A percentile compares a stretch with the other conserved stretches of the same genome.
Evolutionary conservation across 2,329 filamentous ascomycete genomes (phyloP).

Genomic region (Neurospora crassa): DNA sequence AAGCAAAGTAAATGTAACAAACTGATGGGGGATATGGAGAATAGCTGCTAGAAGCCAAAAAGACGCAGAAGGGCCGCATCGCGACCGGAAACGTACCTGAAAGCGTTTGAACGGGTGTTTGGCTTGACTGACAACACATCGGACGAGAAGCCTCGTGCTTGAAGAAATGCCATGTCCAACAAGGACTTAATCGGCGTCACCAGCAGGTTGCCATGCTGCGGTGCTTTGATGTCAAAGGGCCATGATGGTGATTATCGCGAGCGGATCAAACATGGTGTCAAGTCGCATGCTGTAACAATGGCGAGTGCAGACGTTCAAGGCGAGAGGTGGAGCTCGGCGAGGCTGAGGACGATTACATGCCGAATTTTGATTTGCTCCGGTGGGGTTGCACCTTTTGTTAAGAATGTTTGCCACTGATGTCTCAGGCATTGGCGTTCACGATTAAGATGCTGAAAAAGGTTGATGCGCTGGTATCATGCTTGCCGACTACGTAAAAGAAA

Average conservation of each 20-base stretch:
- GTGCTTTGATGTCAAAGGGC: not conserved
- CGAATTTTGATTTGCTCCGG: slow-evolving; percentile 3
- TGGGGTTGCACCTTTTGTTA: slow-evolving; percentile 3
- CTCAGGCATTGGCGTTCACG: slow-evolving; percentile 11
- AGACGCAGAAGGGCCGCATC: not conserved
- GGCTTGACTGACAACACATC: not conserved
- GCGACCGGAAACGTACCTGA: not conserved
- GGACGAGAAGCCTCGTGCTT: not conserved
- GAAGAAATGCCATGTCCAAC: not conserved
- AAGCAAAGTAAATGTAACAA: not conserved
- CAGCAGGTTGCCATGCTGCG: not conserved
- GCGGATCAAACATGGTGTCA: slow-evolving; percentile 6
- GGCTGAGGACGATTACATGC: slow-evolving; percentile 8
- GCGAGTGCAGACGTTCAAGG: slow-evolving; percentile 3
- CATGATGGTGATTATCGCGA: slow-evolving; percentile 2
- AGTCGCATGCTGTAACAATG: slow-evolving; percentile 9
- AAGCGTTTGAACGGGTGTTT: not conserved
- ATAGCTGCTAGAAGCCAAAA: not conserved
- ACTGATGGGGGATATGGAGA: not conserved
- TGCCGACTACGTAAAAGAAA: slow-evolving; percentile 16
- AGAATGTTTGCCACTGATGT: slow-evolving; percentile 2
- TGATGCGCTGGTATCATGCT: slow-evolving; percentile 16
- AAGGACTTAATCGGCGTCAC: not conserved
- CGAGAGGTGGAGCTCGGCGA: slow-evolving; percentile 2
- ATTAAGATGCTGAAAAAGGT: slow-evolving; percentile 7